These are phyloP conservation scores for Draba incana DNA, from an alignment of 345 rosid genomes.

Conservation along the genomic window DNA sequence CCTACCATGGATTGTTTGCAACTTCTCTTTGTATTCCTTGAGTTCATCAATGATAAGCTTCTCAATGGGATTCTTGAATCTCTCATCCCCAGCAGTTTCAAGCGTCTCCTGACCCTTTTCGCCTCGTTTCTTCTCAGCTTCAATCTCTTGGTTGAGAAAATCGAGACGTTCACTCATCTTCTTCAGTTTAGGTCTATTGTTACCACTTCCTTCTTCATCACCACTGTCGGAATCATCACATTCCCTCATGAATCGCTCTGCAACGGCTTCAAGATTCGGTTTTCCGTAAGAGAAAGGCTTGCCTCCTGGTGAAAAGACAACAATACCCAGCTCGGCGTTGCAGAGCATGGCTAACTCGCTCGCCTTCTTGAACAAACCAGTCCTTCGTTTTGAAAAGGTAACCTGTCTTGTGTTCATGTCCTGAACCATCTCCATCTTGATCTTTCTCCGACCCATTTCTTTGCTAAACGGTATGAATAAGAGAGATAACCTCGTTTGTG, in stretches of 20 bases:
- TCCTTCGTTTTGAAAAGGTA: slow-evolving; percentile 68
- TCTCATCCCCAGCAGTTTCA: slow-evolving; percentile 34
- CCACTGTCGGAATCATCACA: slow-evolving; percentile 7
- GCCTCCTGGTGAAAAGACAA: slow-evolving; percentile 77
- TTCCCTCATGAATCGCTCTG: slow-evolving; percentile 46
- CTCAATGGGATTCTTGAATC: slow-evolving; percentile 31
- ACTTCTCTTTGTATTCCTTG: slow-evolving; percentile 34
- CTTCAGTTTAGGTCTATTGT: slow-evolving; percentile 26
- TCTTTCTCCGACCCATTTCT: slow-evolving; percentile 65
- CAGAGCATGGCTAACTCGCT: slow-evolving; percentile 62
- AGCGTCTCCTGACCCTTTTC: slow-evolving; percentile 38
- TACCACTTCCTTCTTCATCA: slow-evolving; percentile 15
- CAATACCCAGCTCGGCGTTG: slow-evolving; percentile 55
- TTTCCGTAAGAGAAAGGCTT: slow-evolving; percentile 70
- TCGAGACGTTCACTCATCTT: slow-evolving; percentile 27
- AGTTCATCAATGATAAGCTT: slow-evolving; percentile 36
- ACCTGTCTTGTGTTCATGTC: slow-evolving; percentile 65
- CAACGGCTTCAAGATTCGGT: slow-evolving; percentile 56
- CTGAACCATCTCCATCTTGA: slow-evolving; percentile 63
- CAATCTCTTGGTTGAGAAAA: slow-evolving; percentile 34
- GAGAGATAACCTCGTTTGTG: slow-evolving; percentile 5
- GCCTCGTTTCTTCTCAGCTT: slow-evolving; percentile 47
- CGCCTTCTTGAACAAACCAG: slow-evolving; percentile 73
- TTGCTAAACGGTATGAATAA: slow-evolving; percentile 3
- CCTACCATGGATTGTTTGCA: slow-evolving; percentile 40